phyloP scores from a whole-genome alignment of 225 moss, liverwort and hornwort species.

The Antitrichia curtipendula region DNA sequence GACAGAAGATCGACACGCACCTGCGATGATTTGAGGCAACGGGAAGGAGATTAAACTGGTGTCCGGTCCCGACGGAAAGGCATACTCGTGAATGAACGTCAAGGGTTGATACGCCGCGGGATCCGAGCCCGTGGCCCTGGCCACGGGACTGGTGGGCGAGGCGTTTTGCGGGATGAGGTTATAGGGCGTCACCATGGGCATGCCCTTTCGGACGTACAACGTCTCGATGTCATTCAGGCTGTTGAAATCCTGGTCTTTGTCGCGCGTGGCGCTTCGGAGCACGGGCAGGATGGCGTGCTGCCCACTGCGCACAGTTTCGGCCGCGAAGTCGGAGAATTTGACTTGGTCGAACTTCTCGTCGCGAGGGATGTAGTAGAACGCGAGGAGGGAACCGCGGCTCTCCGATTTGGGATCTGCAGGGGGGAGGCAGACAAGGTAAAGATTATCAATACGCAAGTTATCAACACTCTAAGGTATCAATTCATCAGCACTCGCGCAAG shows the following conservation, averaged over 20 bases:
- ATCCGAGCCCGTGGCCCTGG: background rate
- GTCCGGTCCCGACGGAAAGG: conserved; percentile 29
- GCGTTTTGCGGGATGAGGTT: conserved; percentile 9
- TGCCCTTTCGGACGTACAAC: conserved; percentile 8
- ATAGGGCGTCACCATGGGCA: background rate
- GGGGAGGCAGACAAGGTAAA: background rate
- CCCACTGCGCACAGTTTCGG: conserved; percentile 17
- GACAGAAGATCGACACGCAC: background rate
- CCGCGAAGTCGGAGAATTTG: conserved; percentile 49
- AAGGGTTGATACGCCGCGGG: background rate
- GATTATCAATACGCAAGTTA: background rate
- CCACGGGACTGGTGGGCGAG: background rate
- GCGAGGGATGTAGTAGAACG: conserved; percentile 50
- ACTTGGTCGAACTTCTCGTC: conserved; percentile 63
- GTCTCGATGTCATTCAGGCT: conserved; percentile 8
- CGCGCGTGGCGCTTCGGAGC: background rate
- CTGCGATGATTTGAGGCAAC: conserved; percentile 15
- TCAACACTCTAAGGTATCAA: background rate
- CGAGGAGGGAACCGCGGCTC: conserved; percentile 18
- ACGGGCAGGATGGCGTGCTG: conserved; percentile 28
- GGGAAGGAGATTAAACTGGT: conserved; percentile 23
- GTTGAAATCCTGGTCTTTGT: conserved; percentile 14
- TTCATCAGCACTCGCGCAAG: background rate
- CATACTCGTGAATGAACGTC: conserved; percentile 38
- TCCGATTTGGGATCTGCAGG: conserved; percentile 48